A percentile compares a stretch with the other conserved stretches of the same genome.
Conservation (phyloP, 257 asterid species). For the Jasminum sambac region DNA sequence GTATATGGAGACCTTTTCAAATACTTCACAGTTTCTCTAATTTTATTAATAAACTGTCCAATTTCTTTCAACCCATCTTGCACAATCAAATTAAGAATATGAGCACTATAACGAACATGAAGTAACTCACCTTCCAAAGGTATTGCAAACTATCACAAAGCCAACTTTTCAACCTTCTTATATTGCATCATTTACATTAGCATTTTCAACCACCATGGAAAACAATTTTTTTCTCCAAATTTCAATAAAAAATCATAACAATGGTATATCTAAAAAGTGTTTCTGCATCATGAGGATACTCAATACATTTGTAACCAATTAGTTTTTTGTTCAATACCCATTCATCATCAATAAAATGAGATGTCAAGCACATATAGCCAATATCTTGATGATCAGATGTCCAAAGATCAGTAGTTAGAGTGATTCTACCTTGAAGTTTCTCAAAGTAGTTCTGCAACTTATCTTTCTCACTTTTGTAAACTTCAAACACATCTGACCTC, state of each 20-base stretch:
- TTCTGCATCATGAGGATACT: slow-evolving; percentile 1
- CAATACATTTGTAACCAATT: not conserved
- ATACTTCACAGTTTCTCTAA: too few species aligned
- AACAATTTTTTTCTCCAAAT: not conserved
- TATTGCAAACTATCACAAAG: not conserved
- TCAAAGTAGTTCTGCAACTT: not conserved
- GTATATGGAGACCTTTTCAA: not conserved
- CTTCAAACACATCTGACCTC: not conserved
- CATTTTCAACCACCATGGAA: not conserved
- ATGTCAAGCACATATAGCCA: not conserved
- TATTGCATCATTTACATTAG: not conserved
- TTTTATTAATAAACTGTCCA: too few species aligned
- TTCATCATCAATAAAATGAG: not conserved
- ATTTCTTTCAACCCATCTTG: too few species aligned
- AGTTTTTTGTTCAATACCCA: not conserved
- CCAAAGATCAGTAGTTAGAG: too few species aligned
- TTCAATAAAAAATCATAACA: not conserved
- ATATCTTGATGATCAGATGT: too few species aligned
- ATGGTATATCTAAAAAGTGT: not conserved
- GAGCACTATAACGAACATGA: too few species aligned
- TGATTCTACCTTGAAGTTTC: not conserved
- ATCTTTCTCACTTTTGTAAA: not conserved
- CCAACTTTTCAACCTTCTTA: not conserved
- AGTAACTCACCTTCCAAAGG: too few species aligned
- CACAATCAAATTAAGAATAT: too few species aligned